phyloP scores from a whole-genome alignment of 2,329 filamentous ascomycete species.

The Juglanconis sp. region DNA sequence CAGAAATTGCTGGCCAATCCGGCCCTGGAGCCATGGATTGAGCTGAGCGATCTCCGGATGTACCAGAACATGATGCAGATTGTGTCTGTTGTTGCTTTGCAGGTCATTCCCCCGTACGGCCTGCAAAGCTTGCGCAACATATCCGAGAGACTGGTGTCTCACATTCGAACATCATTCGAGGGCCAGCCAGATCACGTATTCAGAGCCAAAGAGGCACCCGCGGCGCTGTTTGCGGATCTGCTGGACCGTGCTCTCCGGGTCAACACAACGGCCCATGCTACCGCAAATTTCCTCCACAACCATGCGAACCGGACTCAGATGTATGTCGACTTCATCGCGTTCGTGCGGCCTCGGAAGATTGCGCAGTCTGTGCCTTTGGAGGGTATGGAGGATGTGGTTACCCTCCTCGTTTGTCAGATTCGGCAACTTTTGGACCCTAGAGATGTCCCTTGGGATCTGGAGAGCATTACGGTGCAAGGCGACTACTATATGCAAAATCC shows the following conservation, averaged over 20 bases:
- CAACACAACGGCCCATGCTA: slow-evolving; percentile 89
- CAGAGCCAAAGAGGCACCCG: slow-evolving; percentile 81
- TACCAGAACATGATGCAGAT: slow-evolving; percentile 97
- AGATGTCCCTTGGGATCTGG: slow-evolving; percentile 62
- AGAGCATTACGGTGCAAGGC: slow-evolving; percentile 59
- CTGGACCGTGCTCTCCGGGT: slow-evolving; percentile 85
- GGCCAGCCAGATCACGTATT: slow-evolving; percentile 82
- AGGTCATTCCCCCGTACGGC: slow-evolving; percentile 85
- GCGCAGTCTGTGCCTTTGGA: slow-evolving; percentile 60
- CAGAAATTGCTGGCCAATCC: slow-evolving; percentile 86
- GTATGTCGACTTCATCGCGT: slow-evolving; percentile 85
- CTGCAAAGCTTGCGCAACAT: slow-evolving; percentile 85
- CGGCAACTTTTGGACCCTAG: slow-evolving; percentile 68
- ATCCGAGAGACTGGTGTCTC: slow-evolving; percentile 72
- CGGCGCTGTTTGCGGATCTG: slow-evolving; percentile 81
- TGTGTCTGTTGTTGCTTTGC: slow-evolving; percentile 80
- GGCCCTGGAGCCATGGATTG: slow-evolving; percentile 84
- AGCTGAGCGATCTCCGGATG: slow-evolving; percentile 90
- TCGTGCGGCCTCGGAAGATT: slow-evolving; percentile 60
- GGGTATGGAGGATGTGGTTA: slow-evolving; percentile 65
- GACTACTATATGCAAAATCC: slow-evolving; percentile 50
- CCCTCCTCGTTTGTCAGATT: slow-evolving; percentile 63
- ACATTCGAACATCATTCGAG: slow-evolving; percentile 82
- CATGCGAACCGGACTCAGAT: slow-evolving; percentile 89
- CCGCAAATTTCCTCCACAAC: slow-evolving; percentile 87